These are phyloP conservation scores for Komagataella mondaviorum DNA, from an alignment of 805 yeast species.

Conservation along the genomic window DNA sequence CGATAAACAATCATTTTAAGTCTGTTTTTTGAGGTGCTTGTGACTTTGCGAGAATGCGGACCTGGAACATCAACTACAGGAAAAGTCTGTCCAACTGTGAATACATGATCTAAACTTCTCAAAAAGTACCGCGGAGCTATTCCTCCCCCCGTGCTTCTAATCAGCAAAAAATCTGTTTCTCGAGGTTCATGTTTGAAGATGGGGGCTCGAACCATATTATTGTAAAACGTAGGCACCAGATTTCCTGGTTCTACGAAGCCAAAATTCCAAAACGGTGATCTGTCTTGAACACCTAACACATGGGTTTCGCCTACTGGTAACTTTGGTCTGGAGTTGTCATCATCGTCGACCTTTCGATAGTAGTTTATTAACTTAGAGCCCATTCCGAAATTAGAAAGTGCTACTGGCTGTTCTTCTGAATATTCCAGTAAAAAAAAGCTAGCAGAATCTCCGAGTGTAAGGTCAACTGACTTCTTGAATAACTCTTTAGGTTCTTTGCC, in stretches of 20 bases:
- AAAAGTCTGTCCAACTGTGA: conserved; percentile 82
- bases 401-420: conserved; percentile 77
- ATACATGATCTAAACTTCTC: conserved; percentile 56
- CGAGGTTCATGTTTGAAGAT: conserved; percentile 74
- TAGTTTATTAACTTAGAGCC: conserved; percentile 87
- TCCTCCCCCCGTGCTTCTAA: conserved; percentile 76
- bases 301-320: conserved; percentile 87
- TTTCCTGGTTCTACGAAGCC: conserved; percentile 94
- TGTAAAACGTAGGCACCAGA: conserved; percentile 86
- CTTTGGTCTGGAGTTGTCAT: conserved; percentile 80
- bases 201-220: conserved; percentile 87
- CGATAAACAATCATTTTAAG: conserved; percentile 89
- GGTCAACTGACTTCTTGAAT: conserved; percentile 56
- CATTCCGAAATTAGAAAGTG: conserved; percentile 87
- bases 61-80: conserved; percentile 96
- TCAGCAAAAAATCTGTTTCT: conserved; percentile 68
- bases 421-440: conserved; percentile 73
- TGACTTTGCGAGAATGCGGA: conserved; percentile 92
- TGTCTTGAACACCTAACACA: conserved; percentile 90
- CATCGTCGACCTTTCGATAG: conserved; percentile 71
- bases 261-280: conserved; percentile 97
- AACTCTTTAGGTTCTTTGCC: conserved; percentile 72
- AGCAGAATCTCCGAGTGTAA: conserved; percentile 76
- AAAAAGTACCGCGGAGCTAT: conserved; percentile 49
- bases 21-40: conserved; percentile 83